These are phyloP conservation scores for Arctostaphylos glauca DNA, from an alignment of 148 eudicot species.

Conservation along the genomic window DNA sequence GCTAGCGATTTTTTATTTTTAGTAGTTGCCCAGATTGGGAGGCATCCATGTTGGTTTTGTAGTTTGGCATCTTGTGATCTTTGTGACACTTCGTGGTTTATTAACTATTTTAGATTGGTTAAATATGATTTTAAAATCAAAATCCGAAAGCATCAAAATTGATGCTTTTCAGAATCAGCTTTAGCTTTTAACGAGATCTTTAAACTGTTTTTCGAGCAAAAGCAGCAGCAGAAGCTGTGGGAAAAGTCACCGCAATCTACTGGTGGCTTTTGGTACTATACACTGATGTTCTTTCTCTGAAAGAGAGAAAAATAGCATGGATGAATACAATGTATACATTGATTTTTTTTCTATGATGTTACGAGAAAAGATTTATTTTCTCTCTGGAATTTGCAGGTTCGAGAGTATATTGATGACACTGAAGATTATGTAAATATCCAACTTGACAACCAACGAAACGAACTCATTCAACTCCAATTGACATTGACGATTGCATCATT, in stretches of 20 bases:
- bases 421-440: slow-evolving; percentile 97
- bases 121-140: not conserved
- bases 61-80: not conserved
- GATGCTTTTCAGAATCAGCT: not conserved
- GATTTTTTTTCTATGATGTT: not conserved
- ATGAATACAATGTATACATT: not conserved
- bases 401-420: slow-evolving; percentile 94
- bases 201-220: not conserved
- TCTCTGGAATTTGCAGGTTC: slow-evolving; percentile 47
- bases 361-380: not conserved
- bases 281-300: not conserved
- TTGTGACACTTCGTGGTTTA: not conserved
- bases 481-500: slow-evolving; percentile 79
- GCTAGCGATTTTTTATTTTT: not conserved
- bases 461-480: slow-evolving; percentile 89
- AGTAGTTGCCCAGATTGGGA: not conserved
- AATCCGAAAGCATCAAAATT: not conserved
- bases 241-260: not conserved
- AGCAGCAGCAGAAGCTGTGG: not conserved
- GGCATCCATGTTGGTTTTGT: not conserved
- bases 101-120: not conserved
- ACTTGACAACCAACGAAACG: slow-evolving; percentile 94
- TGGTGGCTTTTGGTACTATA: not conserved
- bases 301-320: not conserved
- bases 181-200: not conserved